Base-by-base conservation (phyloP, 1,284 basidiomycete species). In the Trichosporon ovoides region DNA sequence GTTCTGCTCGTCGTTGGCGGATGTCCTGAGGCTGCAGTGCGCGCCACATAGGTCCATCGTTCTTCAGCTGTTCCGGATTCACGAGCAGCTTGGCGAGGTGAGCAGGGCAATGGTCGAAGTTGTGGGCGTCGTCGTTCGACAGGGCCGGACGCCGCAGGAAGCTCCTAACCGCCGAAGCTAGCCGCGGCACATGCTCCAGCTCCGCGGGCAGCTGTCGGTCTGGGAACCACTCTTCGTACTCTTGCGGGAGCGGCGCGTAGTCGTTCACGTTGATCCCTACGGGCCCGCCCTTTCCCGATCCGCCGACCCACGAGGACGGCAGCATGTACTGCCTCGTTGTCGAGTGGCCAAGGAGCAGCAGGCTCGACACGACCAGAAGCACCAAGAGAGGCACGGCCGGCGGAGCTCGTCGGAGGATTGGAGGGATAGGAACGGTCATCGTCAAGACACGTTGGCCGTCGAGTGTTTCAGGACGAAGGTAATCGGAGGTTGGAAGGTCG, bases 11-110 rank as follows among this genome's bases (percentile, higher is more conserved):
- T 22, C 72, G 63, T 24, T 55, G 20, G 9, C 52, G 54, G 35
- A 81, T 72, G 19, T 75, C 71, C 12, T 66, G 63, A 11, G 58
- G 53, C 0, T 38, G 58, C 4, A 79, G 60, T 0, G 50, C 57
- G 2, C 67, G 57, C 80, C 80, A 81, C 43, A 66, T 72, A 1
- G 68, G 64, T 7, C 67, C 63, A 36, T 78, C 69, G 2, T 72
- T 76, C 14, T 65, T 64, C 10, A 76, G 66, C 58, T 78, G 77
- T 64, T 78, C 77, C 9, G 70, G 72, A 59, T 79, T 79, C 36
- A 74, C 69, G 54, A 78, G 64, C 18, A 59, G 57, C 38, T 74
- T 71, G 4, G 61, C 59, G 13, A 75, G 34, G 13, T 63, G 55
- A 5, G 61, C 38, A 3, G 76, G 76, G 56, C 76, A 77, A 0